Evolutionary conservation across 2,329 filamentous ascomycete species (phyloP), one percentile per base, ranked within the genome.

Genomic region (Talaromyces sp.): DNA sequence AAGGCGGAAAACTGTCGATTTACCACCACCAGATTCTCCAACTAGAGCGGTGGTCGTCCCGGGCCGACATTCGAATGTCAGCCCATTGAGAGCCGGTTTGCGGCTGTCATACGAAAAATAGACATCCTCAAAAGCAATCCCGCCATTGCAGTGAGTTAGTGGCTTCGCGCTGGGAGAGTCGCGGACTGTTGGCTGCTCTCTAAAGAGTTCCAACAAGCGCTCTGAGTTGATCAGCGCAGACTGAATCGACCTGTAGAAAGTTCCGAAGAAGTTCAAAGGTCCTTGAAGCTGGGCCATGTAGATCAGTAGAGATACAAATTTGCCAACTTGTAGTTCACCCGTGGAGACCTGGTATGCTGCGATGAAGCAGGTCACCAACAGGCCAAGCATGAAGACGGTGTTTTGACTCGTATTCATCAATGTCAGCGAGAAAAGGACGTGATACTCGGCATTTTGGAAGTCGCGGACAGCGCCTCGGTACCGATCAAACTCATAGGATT

Each of bases 161-260:
- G 84, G 81, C 56, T 81, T 78, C 1, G 90, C 91, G 62, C 84
- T 82, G 0, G 89, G 87, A 16, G 84, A 84, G 75, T 99, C 95
- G 8, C 94, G 84, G 33, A 99, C 94, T 0, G 92, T 96, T 0
- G 95, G 94, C 71, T 92, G 88, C 72, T 98, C 95, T 77, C 97
- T 96, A 86, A 99, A 98, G 19, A 99, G 83, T 77, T 98, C 95
- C 63, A 99, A 81, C 76, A 99, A 89, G 19, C 95, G 89, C 82
- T 99, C 95, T 4, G 94, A 93, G 65, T 96, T 97, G 74, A 99
- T 98, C 90, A 99, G 91, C 62, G 94, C 91, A 71, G 93, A 95
- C 78, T 98, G 95, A 6, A 98, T 94, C 67, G 93, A 95, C 60
- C 94, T 87, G 77, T 98, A 99, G 76, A 98, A 98, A 0, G 93